Evolutionary conservation across 1,139 yeast genomes (phyloP), one percentile per base, ranked within the genome.

Genomic region (Scheffersomyces parashehatae): DNA sequence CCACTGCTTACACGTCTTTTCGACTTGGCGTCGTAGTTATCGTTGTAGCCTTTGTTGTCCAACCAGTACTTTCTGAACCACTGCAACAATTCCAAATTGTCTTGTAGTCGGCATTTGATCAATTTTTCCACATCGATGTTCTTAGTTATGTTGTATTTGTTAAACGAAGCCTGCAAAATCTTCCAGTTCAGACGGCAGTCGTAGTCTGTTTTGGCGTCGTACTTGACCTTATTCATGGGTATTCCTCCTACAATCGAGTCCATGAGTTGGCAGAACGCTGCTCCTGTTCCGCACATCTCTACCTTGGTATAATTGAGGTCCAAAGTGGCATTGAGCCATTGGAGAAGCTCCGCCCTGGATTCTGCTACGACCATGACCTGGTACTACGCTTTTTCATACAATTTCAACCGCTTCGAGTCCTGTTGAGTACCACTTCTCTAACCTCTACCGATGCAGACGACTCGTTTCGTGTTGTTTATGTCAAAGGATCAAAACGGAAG

Each of bases 281-380:
- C 97, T 3, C 99, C 99, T 3, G 86, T 82, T 14, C 99, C 99
- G 60, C 97, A 86, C 64, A 90, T 93, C 60, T 95, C 99, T 2
- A 93, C 86, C 58, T 87, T 89, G 41, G 82, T 75, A 55, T 87
- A 80, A 50, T 82, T 75, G 35, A 90, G 65, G 41, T 77, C 78
- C 36, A 89, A 73, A 5, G 88, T 78, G 39, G 77, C 72, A 60
- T 91, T 91, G 52, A 93, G 75, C 98, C 99, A 95, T 46, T 77
- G 79, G 47, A 95, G 68, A 28, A 93, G 77, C 56, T 90, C 97
- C 39, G 85, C 82, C 55, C 98, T 80, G 26, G 95, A 85, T 57
- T 85, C 90, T 28, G 88, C 87, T 57, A 81, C 65, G 41, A 58
- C 61, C 64, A 58, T 59, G 26, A 6, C 26, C 26, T 6, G 26